phyloP scores from a whole-genome alignment of 345 rosid species.

The Garcia nutans region DNA sequence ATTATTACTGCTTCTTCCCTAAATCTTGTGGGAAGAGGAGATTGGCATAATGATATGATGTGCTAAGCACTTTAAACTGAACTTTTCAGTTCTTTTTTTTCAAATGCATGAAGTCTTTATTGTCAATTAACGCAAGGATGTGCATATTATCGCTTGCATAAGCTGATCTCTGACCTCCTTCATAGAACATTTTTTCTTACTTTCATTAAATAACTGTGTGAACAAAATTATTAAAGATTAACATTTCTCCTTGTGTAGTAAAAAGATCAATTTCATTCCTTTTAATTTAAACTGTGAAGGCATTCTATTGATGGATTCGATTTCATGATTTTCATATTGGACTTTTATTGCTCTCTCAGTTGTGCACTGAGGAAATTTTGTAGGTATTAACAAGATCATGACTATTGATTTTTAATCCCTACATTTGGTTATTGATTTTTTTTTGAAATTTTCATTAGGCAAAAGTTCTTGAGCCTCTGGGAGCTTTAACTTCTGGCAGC shows the following conservation, averaged over 20 bases:
- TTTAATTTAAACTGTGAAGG: background rate
- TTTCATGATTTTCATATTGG: background rate
- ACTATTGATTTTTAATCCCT: background rate
- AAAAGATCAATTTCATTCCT: background rate
- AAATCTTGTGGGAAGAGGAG: background rate
- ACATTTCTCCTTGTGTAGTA: background rate
- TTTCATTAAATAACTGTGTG: background rate
- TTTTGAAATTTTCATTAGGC: constrained; percentile 48
- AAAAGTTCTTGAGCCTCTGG: constrained; percentile 93
- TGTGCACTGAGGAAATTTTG: background rate
- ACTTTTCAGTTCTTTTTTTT: no score
- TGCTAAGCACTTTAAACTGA: background rate
- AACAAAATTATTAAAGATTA: background rate
- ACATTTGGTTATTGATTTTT: constrained; percentile 8
- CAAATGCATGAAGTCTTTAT: background rate
- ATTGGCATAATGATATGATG: background rate
- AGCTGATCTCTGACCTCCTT: background rate
- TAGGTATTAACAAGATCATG: background rate
- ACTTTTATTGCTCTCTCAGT: background rate
- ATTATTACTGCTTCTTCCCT: background rate
- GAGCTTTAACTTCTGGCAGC: constrained; percentile 87
- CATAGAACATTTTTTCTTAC: background rate
- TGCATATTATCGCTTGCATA: background rate
- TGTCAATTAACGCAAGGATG: background rate
- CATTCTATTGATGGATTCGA: background rate